Conservation (phyloP, 148 eudicot genomes). For the Camellia japonica region DNA sequence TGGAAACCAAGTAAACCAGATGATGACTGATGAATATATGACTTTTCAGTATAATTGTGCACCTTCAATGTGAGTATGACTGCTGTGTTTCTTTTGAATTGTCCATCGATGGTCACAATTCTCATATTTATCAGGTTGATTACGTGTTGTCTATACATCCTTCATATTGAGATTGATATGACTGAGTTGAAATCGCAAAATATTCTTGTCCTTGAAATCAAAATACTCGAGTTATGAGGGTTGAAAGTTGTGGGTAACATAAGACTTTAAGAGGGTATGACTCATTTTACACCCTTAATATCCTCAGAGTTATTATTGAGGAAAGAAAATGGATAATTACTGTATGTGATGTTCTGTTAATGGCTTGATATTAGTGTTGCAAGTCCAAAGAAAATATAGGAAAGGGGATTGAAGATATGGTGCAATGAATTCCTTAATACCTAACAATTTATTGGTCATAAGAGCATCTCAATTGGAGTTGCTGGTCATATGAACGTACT, state of each 20-base stretch:
- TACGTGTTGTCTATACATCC: neutral
- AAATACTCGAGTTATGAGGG: neutral
- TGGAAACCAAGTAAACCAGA: too few species aligned
- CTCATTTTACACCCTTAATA: neutral
- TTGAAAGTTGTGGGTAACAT: neutral
- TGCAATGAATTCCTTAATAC: neutral
- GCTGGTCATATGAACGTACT: neutral
- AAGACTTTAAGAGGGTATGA: neutral
- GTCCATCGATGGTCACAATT: neutral
- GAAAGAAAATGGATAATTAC: neutral
- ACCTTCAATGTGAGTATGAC: neutral
- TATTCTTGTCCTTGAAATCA: neutral
- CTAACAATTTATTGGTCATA: neutral
- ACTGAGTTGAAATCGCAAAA: neutral
- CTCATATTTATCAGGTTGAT: neutral
- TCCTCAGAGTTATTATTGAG: neutral
- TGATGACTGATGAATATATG: neutral
- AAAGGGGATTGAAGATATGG: neutral
- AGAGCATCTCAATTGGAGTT: neutral
- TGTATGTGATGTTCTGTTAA: neutral
- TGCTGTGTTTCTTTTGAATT: neutral
- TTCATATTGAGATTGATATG: neutral
- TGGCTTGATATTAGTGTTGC: neutral
- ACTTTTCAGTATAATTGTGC: neutral
- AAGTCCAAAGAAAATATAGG: neutral